A percentile compares a stretch with the other conserved stretches of the same genome.
Conservation (phyloP, 176 grass and related monocot species). For the bread wheat (Triticum aestivum) region IWGSC_CS_RefSeq_v2.1 NC_057806.1:408101669-408102168, state of each 20-base stretch:
- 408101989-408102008: slow-evolving; percentile 48
- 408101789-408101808: neutral
- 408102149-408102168: neutral
- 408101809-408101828: slow-evolving; percentile 18
- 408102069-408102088: slow-evolving; percentile 99
- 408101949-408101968: slow-evolving; percentile 25
- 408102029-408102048: slow-evolving; percentile 71
- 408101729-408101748: neutral
- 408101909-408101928: slow-evolving; percentile 84
- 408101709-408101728: neutral
- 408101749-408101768: neutral
- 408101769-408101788: neutral
- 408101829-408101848: slow-evolving; percentile 66
- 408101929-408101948: slow-evolving; percentile 28
- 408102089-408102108: slow-evolving; percentile 74
- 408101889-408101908: slow-evolving; percentile 82
- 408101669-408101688: neutral
- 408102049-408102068: slow-evolving; percentile 86
- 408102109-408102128: slow-evolving; percentile 13
- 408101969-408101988: neutral
- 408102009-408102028: slow-evolving; percentile 94
- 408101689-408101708: neutral
- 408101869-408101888: slow-evolving; percentile 82
- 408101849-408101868: slow-evolving; percentile 92
- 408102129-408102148: neutral